Conservation (phyloP, 352 stramenopile genomes). For the Globisporangium orthogonon region DNA sequence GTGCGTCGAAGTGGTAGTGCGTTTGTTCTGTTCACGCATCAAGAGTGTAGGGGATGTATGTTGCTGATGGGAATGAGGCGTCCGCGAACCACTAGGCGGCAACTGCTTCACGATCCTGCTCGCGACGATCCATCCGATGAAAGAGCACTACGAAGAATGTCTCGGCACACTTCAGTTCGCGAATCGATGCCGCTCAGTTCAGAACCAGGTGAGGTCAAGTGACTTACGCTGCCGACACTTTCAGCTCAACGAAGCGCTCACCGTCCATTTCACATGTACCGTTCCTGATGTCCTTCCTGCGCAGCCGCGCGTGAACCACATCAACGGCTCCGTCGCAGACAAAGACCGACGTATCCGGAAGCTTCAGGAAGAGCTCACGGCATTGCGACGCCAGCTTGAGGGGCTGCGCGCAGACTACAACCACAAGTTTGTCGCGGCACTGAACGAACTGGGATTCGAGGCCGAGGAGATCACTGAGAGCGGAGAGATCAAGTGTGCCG, state of each 20-base stretch:
- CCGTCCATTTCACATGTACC: neutral
- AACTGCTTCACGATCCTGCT: constrained; percentile 85
- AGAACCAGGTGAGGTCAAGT: constrained; percentile 62
- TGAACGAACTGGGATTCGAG: constrained; percentile 77
- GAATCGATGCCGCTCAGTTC: constrained; percentile 86
- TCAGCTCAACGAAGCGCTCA: neutral
- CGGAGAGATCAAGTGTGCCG: constrained; percentile 79
- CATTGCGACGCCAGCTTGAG: constrained; percentile 58
- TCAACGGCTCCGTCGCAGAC: constrained; percentile 75
- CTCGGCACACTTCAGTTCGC: constrained; percentile 89
- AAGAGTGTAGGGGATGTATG: neutral
- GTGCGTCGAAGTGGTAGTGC: constrained; percentile 12
- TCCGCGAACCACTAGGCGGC: constrained; percentile 33
- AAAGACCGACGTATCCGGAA: constrained; percentile 83
- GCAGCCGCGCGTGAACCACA: constrained; percentile 78
- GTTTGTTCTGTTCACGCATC: neutral
- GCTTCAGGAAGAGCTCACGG: constrained; percentile 65
- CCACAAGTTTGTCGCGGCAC: constrained; percentile 54
- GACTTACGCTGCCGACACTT: neutral
- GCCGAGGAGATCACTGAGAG: constrained; percentile 69
- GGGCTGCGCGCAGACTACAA: constrained; percentile 71
- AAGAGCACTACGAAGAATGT: constrained; percentile 88
- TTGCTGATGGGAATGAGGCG: neutral
- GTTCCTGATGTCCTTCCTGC: neutral
- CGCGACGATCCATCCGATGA: constrained; percentile 85